Base-by-base conservation (phyloP, 176 grass and related monocot genomes). In the Bolboschoenus planiculmis region DNA sequence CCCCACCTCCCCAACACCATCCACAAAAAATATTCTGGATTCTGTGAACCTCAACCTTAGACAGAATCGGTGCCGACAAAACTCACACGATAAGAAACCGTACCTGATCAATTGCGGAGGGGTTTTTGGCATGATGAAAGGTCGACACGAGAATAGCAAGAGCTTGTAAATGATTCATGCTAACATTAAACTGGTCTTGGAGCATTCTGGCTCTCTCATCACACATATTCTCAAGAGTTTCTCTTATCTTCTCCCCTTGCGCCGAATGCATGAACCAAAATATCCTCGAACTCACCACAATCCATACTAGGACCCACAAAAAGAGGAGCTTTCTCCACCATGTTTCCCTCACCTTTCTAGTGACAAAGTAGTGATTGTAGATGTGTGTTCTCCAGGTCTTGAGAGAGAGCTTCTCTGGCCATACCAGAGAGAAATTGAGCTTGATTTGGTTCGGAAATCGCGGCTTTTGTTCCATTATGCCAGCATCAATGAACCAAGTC, bases 101-200 rank as follows among this genome's bases (percentile, higher is more conserved):
- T n/a, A 90, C 96, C 93, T 99, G 97, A 90, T 95, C 93, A 83
- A 99, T 90, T 21, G 93, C 97, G 72, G 97, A 95, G 0, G 97
- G 97, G 33, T 27, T 86, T 56, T 90, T 93, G 7, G 91, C 62
- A 80, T 99, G 97, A 83, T 99, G 93, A 89, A 99, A 99, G 27
- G 97, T 99, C 68, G 91, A 93, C 63, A 99, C 86, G 27, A 99
- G 91, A 35, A 96, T 95, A 35, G 97, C 97, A 79, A 99, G 88
- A 11, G 97, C 97, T 88, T 99, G 97, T 2, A 99, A 88, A 78
- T 99, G 97, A 58, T 95, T 95, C 93, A 99, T 93, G 89, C 89
- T 92, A 86, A 99, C 97, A 83, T 99, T 99, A 81, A 99, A 93
- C 88, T 99, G 97, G 55, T 99, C 97, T 81, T 99, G 97, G 30